phyloP scores from a whole-genome alignment of 805 yeast species.

The Ogataea zsoltii region DNA sequence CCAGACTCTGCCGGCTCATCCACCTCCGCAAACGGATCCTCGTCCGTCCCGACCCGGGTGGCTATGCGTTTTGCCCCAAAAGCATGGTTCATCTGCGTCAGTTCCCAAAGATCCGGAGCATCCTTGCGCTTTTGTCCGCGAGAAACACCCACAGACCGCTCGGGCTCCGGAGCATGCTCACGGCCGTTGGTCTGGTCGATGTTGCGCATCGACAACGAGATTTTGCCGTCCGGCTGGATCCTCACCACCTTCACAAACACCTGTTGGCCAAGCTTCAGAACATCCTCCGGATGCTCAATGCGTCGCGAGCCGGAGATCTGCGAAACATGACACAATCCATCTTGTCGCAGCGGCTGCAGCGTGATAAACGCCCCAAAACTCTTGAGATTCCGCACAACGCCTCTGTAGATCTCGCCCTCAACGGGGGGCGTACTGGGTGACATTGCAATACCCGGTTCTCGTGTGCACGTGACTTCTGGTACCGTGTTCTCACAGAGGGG shows the following conservation, averaged over 20 bases:
- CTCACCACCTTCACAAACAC: conserved; percentile 64
- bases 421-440: neutral
- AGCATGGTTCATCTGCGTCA: conserved; percentile 61
- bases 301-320: conserved; percentile 52
- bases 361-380: conserved; percentile 79
- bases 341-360: conserved; percentile 39
- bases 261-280: conserved; percentile 53
- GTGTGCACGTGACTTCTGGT: too few relatives aligned
- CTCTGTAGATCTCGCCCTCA: conserved; percentile 53
- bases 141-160: conserved; percentile 5
- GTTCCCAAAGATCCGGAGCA: conserved; percentile 91
- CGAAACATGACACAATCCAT: conserved; percentile 79
- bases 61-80: conserved; percentile 30
- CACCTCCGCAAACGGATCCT: conserved; percentile 36
- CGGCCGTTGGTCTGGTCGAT: conserved; percentile 71
- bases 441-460: neutral
- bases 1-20: conserved; percentile 23
- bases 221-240: conserved; percentile 41
- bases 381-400: conserved; percentile 58
- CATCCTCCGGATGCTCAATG: conserved; percentile 58
- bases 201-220: conserved; percentile 67
- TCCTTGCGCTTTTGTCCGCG: conserved; percentile 51
- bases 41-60: conserved; percentile 15
- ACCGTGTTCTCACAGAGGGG: too few relatives aligned
- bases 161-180: conserved; percentile 2